phyloP scores from a whole-genome alignment of 345 rosid species.

The Dovyalis caffra region DNA sequence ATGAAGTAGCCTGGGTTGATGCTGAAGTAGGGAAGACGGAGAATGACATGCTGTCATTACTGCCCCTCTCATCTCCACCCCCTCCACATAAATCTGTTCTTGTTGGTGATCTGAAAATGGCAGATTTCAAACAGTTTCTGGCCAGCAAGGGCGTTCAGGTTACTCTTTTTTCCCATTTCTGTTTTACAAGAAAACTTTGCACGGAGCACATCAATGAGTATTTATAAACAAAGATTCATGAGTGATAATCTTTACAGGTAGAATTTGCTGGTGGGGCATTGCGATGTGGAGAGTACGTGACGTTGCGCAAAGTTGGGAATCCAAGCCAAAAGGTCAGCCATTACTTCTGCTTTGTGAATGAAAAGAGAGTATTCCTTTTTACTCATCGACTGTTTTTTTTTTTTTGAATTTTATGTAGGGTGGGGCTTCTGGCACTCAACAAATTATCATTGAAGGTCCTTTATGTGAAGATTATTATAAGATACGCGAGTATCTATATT shows the following conservation, averaged over 20 bases:
- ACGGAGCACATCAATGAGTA: background rate
- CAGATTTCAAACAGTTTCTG: constrained; percentile 92
- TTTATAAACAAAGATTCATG: background rate
- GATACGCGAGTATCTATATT: constrained; percentile 78
- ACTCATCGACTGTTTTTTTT: background rate
- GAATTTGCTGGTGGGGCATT: constrained; percentile 93
- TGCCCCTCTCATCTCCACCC: constrained; percentile 57
- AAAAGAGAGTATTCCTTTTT: background rate
- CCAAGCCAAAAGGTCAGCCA: constrained; percentile 71
- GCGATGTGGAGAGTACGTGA: constrained; percentile 87
- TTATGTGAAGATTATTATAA: constrained; percentile 89
- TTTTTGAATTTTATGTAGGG: constrained; percentile 62
- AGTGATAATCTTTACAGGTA: constrained; percentile 41
- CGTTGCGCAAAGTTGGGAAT: constrained; percentile 77
- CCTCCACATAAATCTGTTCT: constrained; percentile 82
- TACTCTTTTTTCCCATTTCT: constrained; percentile 4
- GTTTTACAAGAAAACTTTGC: background rate
- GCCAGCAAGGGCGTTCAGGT: constrained; percentile 91
- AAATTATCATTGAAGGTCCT: constrained; percentile 88
- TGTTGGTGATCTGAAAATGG: constrained; percentile 89
- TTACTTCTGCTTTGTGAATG: background rate
- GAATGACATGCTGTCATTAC: constrained; percentile 56
- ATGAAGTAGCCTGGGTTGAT: constrained; percentile 93
- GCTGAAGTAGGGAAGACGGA: constrained; percentile 87
- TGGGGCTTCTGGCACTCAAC: constrained; percentile 79